Evolutionary conservation across 768 basidiomycete genomes (phyloP), one percentile per base, ranked within the genome.

Genomic region (Leucocoprinus leucothites): DNA sequence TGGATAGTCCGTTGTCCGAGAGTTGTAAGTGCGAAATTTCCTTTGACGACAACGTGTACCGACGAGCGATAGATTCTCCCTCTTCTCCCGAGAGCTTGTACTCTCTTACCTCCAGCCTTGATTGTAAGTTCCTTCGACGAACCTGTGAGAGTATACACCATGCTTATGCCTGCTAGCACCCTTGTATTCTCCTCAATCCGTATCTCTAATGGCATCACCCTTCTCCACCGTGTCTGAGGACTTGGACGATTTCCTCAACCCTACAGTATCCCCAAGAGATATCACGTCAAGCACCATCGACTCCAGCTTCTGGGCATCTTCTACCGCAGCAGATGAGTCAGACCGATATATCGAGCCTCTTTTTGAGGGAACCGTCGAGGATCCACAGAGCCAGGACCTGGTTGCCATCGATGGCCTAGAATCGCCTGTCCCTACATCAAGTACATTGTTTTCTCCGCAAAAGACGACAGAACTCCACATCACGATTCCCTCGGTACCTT

Each of bases 251-350:
- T 13, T 19, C 11, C 28, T 5, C 8, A 9, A 50, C n/a, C 14
- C 22, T 13, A 48, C 47, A n/a, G 47, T 48, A 9, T 21, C 48
- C 2, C 48, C 48, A 34, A 38, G 43, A 42, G 51, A 53, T 26
- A 22, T 53, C 31, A 43, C 44, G 51, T 24, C 28, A 11, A 31
- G 22, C 8, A 22, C 36, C 2, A 18, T 31, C 25, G 16, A 13
- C 16, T 18, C 48, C 26, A n/a, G 19, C 48, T 11, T 38, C 6
- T 34, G 28, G 14, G 36, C 35, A 34, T 3, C 9, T 8, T 14
- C 34, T 21, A n/a, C 11, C 41, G 13, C 34, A 3, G 9, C 16
- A 9, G 9, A 34, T 14, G 3, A 36, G 25, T 3, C 26, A 28
- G 22, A 8, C 26, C 13, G 31, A 34, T 16, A 25, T 25, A 54